These are phyloP conservation scores for Lepidium africanum DNA, from an alignment of 345 rosid species.

Conservation along the genomic window DNA sequence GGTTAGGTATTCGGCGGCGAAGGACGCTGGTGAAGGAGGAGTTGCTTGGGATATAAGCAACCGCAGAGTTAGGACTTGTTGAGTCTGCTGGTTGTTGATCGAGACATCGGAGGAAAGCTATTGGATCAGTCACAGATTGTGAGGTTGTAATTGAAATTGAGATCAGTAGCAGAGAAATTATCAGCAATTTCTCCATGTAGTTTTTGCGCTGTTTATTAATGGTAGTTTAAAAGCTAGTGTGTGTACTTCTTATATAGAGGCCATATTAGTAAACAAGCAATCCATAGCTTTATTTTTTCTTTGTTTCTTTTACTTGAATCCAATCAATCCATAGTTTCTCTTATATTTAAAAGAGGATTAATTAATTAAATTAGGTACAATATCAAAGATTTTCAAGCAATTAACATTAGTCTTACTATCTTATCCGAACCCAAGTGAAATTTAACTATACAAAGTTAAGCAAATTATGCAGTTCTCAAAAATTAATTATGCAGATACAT, in stretches of 20 bases:
- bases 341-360: background rate
- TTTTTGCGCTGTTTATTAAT: background rate
- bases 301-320: no score
- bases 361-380: background rate
- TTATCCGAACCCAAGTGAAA: background rate
- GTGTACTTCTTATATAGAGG: background rate
- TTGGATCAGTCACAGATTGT: slow-evolving; percentile 10
- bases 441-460: background rate
- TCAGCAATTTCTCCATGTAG: background rate
- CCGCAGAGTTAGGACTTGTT: slow-evolving; percentile 9
- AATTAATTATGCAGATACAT: background rate
- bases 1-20: slow-evolving; percentile 30
- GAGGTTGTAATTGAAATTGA: background rate
- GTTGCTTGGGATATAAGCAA: slow-evolving; percentile 18
- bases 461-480: background rate
- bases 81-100: background rate
- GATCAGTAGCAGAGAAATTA: background rate
- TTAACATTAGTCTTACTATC: background rate
- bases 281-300: background rate
- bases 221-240: background rate
- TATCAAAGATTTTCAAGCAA: background rate
- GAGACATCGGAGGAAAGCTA: slow-evolving; percentile 16
- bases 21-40: slow-evolving; percentile 29
- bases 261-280: background rate
- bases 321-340: background rate